phyloP scores from a whole-genome alignment of 345 rosid species.

The Dimocarpus longan region DNA sequence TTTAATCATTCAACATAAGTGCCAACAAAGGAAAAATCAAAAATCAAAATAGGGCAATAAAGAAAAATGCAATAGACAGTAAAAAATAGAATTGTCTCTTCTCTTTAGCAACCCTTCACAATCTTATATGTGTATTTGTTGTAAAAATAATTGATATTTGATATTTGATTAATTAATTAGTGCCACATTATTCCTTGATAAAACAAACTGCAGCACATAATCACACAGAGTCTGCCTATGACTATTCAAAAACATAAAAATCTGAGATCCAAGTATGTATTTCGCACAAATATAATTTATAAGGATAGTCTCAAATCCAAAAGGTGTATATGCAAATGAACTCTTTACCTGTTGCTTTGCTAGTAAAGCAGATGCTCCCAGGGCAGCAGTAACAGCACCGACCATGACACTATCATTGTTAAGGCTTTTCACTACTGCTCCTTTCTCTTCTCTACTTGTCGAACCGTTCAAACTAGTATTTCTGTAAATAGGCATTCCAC shows the following conservation, averaged over 20 bases:
- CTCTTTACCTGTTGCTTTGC: slow-evolving; percentile 61
- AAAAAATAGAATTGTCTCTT: not conserved
- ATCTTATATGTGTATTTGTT: not conserved
- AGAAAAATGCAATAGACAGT: not conserved
- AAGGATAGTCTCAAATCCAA: not conserved
- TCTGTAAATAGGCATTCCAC: slow-evolving; percentile 23
- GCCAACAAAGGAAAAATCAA: not conserved
- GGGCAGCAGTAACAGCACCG: slow-evolving; percentile 88
- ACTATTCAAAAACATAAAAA: not conserved
- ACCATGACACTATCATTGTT: slow-evolving; percentile 59
- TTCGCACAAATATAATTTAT: not conserved
- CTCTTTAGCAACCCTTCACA: not conserved
- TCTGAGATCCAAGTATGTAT: not conserved
- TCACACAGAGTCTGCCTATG: not conserved
- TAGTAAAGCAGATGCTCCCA: slow-evolving; percentile 89
- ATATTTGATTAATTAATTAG: not conserved
- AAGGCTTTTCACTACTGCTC: slow-evolving; percentile 33
- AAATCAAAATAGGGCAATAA: not conserved
- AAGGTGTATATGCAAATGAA: slow-evolving; percentile 17
- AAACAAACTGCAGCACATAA: slow-evolving; percentile 7
- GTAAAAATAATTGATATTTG: not conserved
- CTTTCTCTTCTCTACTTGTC: slow-evolving; percentile 32
- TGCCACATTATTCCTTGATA: slow-evolving; percentile 3
- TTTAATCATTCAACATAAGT: not conserved
- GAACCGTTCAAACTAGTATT: slow-evolving; percentile 23